Evolutionary conservation across 1,284 basidiomycete species (phyloP), one percentile per base, ranked within the genome.

Genomic region (Ganoderma multipileum): DNA sequence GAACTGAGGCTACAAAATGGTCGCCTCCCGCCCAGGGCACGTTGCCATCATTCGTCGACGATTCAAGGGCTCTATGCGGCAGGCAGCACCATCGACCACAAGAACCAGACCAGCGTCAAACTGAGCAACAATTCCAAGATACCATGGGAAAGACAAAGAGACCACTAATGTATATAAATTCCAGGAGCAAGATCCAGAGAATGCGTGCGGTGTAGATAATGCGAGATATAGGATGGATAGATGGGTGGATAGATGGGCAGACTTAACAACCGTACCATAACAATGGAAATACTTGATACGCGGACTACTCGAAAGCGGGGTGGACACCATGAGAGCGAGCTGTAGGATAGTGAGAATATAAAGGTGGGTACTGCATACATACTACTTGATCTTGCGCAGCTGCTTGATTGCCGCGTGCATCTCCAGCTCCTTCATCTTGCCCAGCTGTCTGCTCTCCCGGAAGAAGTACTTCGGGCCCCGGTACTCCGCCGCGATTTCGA

Each of bases 371-470:
- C 42, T 50, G 18, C 38, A 60, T 41, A 41, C 38, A 60, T 60
- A 41, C 65, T 68, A 76, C 75, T 79, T 86, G 79, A 90, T 82
- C 72, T 79, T 80, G 65, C 89, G 83, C 61, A 90, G 77, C 72
- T 83, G 81, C 50, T 82, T 79, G 65, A 87, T 84, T 36, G 85
- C 85, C 55, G 87, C 85, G 36, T 79, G 72, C 78, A 81, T 79
- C 67, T 80, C 74, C 41, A 77, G 65, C 60, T 78, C 77, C 68
- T 75, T 69, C 20, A 68, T 71, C 55, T 70, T 71, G 16, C 67
- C 57, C 39, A 76, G 73, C 26, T 70, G 54, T 11, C 75, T 63
- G 20, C 57, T 61, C 44, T 71, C 71, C 54, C 68, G 65, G 64
- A 74, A 75, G 66, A 75, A 77, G 70, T 78, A 78, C 58, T 71